Percentiles rank a stretch among this genome's conserved stretches.
phyloP scores from a whole-genome alignment of 2,329 filamentous ascomycete genomes.

The Sporothrix pseudoabietina region DNA sequence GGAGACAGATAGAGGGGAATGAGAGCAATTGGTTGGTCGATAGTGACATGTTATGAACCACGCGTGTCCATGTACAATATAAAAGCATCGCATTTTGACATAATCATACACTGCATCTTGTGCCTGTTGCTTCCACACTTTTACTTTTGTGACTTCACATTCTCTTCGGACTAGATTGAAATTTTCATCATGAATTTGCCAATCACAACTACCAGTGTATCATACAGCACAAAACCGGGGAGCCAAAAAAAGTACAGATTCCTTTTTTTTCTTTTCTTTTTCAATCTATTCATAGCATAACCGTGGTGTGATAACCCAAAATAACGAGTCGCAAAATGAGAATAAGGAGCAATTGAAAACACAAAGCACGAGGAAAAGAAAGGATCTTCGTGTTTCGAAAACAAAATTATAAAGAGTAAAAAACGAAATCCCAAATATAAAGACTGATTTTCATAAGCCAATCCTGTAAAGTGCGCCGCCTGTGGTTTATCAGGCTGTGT shows the following conservation, averaged over 20 bases:
- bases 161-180: background rate
- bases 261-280: background rate
- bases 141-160: background rate
- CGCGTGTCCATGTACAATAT: conserved; percentile 23
- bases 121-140: background rate
- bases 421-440: conserved; percentile 7
- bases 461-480: conserved; percentile 27
- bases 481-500: conserved; percentile 22
- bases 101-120: background rate
- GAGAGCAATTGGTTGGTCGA: background rate
- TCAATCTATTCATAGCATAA: background rate
- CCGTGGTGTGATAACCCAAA: background rate
- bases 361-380: background rate
- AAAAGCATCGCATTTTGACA: background rate
- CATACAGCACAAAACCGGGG: background rate
- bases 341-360: background rate
- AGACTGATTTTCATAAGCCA: background rate
- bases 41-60: background rate
- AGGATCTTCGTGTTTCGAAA: background rate
- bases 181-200: background rate
- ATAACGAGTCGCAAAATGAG: background rate
- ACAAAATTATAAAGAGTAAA: conserved; percentile 14
- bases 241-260: background rate
- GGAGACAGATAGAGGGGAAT: background rate
- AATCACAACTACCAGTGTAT: background rate